Evolutionary conservation across 2,329 filamentous ascomycete species (phyloP).

Genomic region (Leptographium flavum): DNA sequence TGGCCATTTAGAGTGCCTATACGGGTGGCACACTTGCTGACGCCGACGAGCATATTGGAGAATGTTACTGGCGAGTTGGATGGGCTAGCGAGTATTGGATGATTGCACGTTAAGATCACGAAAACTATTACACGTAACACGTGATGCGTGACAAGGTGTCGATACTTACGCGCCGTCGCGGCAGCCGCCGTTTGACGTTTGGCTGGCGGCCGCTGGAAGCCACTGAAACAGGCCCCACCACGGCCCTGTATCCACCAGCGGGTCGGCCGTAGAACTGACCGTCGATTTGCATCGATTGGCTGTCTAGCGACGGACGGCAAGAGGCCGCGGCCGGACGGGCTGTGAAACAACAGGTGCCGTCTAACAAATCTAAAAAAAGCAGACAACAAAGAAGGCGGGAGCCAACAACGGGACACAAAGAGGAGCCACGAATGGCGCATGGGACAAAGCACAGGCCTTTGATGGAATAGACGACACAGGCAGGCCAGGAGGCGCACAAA

Average conservation of each 20-base stretch:
- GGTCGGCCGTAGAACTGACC: background rate
- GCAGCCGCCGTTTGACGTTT: background rate
- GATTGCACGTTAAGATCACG: too few relatives aligned
- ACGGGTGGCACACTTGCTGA: too few relatives aligned
- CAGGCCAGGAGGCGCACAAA: background rate
- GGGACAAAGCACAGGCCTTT: too few relatives aligned
- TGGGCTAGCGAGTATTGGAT: too few relatives aligned
- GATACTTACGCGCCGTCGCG: background rate
- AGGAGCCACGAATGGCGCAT: too few relatives aligned
- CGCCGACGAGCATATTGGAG: too few relatives aligned
- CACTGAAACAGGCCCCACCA: background rate
- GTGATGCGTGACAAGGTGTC: background rate
- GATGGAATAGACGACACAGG: background rate
- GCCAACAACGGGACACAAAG: too few relatives aligned
- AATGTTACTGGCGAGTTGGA: too few relatives aligned
- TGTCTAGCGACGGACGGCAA: background rate
- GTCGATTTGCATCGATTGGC: background rate
- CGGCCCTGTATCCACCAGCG: background rate
- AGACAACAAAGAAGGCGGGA: too few relatives aligned
- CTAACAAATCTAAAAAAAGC: background rate
- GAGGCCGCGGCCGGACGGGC: background rate
- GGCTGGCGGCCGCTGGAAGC: background rate
- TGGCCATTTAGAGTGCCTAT: too few relatives aligned
- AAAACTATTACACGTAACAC: background rate
- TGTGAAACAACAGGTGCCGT: too few relatives aligned